Percentiles rank a stretch among this genome's conserved stretches.
Evolutionary conservation across 1,284 basidiomycete species (phyloP).

Genomic region (Irpex sp.): DNA sequence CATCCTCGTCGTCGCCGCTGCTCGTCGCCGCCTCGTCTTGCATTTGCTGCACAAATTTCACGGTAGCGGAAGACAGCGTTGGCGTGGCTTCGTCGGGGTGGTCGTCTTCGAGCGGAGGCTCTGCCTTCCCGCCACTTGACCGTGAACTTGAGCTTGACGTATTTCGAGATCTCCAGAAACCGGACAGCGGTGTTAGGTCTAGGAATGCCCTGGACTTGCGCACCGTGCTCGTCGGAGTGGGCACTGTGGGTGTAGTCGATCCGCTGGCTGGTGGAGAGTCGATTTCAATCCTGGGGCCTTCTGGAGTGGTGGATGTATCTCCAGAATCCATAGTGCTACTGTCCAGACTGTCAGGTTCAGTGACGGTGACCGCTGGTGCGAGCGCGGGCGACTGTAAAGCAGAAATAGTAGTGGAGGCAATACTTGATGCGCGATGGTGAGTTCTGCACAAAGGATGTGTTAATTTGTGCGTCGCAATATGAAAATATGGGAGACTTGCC

Average conservation of each 20-base stretch:
- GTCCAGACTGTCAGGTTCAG: constrained; percentile 3
- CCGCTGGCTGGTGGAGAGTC: constrained; percentile 45
- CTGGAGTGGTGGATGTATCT: background rate
- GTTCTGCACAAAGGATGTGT: constrained; percentile 3
- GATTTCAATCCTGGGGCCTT: constrained; percentile 3
- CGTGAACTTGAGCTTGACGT: constrained; percentile 43
- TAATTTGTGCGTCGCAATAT: background rate
- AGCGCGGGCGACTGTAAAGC: constrained; percentile 23
- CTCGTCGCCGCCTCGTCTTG: constrained; percentile 8
- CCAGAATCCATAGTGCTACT: background rate
- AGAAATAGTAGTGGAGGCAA: constrained; percentile 19
- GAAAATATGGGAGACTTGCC: constrained; percentile 33
- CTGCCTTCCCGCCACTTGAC: constrained; percentile 19
- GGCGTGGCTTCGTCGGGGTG: constrained; percentile 19
- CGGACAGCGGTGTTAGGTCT: constrained; percentile 56
- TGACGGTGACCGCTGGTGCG: constrained; percentile 15
- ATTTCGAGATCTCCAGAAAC: constrained; percentile 57
- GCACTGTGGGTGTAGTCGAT: constrained; percentile 44
- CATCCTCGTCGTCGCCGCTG: constrained; percentile 42
- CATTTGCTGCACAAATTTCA: background rate
- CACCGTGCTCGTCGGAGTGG: constrained; percentile 19
- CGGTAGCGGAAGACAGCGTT: background rate
- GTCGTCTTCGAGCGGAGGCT: constrained; percentile 22
- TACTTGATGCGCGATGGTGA: constrained; percentile 12
- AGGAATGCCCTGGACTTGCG: constrained; percentile 42